These are phyloP conservation scores for Athelia sp. DNA, from an alignment of 1,284 basidiomycete species.

Conservation along the genomic window DNA sequence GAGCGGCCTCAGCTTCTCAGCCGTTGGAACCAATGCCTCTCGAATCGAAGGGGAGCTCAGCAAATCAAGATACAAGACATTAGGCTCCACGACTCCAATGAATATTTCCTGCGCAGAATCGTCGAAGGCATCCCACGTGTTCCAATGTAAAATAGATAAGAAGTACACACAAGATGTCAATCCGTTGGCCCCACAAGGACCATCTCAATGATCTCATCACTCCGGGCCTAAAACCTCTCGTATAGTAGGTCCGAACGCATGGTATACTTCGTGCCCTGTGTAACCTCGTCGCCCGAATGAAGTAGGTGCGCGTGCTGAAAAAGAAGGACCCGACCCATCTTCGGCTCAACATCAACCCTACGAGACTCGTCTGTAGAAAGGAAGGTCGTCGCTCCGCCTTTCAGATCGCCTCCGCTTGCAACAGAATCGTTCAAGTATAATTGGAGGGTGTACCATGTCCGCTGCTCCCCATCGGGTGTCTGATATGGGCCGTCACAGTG, in stretches of 20 bases:
- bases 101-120: too few relatives aligned
- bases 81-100: too few relatives aligned
- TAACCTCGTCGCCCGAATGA: conserved; percentile 3
- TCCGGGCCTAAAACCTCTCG: background rate
- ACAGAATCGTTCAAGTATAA: conserved; percentile 26
- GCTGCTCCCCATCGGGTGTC: conserved; percentile 24
- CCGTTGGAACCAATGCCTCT: too few relatives aligned
- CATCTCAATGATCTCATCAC: too few relatives aligned
- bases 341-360: conserved; percentile 28
- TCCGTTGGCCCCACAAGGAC: too few relatives aligned
- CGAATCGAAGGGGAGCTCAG: too few relatives aligned
- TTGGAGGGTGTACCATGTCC: conserved; percentile 27
- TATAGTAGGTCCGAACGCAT: background rate
- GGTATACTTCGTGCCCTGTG: background rate
- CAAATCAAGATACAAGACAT: too few relatives aligned
- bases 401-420: conserved; percentile 15
- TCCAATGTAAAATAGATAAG: too few relatives aligned
- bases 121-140: too few relatives aligned
- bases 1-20: too few relatives aligned
- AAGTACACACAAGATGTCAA: too few relatives aligned
- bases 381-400: conserved; percentile 31
- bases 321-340: conserved; percentile 30
- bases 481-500: conserved; percentile 27
- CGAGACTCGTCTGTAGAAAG: conserved; percentile 10
- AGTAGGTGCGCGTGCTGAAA: conserved; percentile 28